Conservation (phyloP, 2,329 filamentous ascomycete species). For the Diaporthe aspalathi region DNA sequence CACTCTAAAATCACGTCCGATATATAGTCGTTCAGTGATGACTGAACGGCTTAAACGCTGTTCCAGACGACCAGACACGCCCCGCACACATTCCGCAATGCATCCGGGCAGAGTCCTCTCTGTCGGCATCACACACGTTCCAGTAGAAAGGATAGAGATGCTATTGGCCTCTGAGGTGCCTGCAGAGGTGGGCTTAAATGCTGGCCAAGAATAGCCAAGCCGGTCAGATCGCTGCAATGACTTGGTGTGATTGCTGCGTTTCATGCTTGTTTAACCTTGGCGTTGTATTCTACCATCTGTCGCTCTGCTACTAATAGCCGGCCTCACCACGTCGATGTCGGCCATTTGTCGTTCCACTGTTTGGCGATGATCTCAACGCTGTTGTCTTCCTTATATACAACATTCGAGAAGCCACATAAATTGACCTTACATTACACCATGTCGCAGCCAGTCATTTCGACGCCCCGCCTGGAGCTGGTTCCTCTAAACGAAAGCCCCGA, state of each 20-base stretch:
- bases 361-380: background rate
- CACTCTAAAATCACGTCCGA: background rate
- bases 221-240: background rate
- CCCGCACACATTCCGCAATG: background rate
- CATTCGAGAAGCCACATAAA: background rate
- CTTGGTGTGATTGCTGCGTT: background rate
- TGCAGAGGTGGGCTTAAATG: background rate
- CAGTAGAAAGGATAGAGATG: background rate
- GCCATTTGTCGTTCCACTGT: background rate
- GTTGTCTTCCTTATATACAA: background rate
- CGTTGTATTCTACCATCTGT: background rate
- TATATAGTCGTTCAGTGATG: background rate
- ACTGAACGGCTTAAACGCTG: background rate
- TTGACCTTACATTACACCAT: background rate
- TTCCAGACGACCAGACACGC: background rate
- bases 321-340: background rate
- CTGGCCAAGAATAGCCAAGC: background rate
- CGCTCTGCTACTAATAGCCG: background rate
- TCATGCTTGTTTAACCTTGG: background rate
- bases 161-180: background rate
- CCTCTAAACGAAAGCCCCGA: background rate
- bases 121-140: background rate
- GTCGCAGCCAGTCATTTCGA: constrained; percentile 1
- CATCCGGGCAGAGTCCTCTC: background rate
- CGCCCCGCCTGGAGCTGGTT: constrained; percentile 2